Percentiles rank a stretch among this genome's conserved stretches.
phyloP scores from a whole-genome alignment of 2,329 filamentous ascomycete species.

The Colletotrichum sp. region DNA sequence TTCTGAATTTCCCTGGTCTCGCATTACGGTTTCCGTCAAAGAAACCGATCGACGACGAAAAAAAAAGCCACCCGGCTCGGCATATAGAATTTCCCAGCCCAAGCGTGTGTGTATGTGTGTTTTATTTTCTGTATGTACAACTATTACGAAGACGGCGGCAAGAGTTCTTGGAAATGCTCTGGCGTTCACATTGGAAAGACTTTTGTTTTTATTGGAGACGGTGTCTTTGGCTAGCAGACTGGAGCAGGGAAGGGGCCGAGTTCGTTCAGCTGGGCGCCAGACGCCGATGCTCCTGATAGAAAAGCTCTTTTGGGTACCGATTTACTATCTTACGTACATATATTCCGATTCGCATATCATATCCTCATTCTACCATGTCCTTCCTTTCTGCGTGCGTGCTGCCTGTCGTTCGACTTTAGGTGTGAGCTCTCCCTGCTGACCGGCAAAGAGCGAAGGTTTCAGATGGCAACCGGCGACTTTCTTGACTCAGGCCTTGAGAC shows the following conservation, averaged over 20 bases:
- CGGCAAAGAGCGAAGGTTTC: not conserved
- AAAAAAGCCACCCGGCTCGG: not conserved
- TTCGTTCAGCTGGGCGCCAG: not conserved
- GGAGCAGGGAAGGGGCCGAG: not conserved
- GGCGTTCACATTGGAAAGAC: constrained; percentile 3
- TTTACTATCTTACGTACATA: not conserved
- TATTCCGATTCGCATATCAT: not conserved
- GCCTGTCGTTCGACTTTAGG: not conserved
- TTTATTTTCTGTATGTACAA: not conserved
- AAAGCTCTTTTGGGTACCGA: not conserved
- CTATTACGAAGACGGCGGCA: not conserved
- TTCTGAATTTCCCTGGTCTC: not conserved
- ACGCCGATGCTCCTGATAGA: not conserved
- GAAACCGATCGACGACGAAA: not conserved
- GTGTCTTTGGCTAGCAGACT: not conserved
- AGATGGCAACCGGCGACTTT: not conserved
- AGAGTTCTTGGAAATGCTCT: not conserved
- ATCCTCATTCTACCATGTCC: not conserved
- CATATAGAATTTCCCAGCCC: not conserved
- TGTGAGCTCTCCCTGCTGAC: not conserved
- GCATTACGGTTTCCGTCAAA: not conserved
- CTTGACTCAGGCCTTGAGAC: not conserved
- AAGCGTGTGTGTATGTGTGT: not conserved
- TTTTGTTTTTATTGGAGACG: not conserved
- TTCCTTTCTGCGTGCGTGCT: too few species aligned